Evolutionary conservation across 768 basidiomycete genomes (phyloP).

Genomic region (Asterophora lycoperdoides): DNA sequence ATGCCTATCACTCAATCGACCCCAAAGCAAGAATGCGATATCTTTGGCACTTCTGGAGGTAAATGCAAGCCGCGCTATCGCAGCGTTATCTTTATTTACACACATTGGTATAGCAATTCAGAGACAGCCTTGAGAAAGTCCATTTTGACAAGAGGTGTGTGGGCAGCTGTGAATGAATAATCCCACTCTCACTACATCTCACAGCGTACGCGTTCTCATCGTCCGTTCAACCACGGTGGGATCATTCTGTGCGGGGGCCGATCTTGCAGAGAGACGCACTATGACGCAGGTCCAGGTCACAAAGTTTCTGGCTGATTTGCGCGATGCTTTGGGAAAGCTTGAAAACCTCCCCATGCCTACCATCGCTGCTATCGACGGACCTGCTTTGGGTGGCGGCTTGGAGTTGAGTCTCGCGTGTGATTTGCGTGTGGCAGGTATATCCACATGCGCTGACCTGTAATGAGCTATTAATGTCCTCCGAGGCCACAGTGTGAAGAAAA

Average conservation of each 20-base stretch:
- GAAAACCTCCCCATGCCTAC: slow-evolving; percentile 85
- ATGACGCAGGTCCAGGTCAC: slow-evolving; percentile 76
- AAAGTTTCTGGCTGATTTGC: slow-evolving; percentile 73
- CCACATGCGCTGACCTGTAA: neutral
- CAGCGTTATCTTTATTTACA: neutral
- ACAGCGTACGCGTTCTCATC: slow-evolving; percentile 73
- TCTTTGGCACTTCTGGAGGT: slow-evolving; percentile 70
- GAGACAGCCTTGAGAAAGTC: slow-evolving; percentile 60
- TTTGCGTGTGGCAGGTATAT: slow-evolving; percentile 79
- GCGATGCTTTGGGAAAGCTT: slow-evolving; percentile 67
- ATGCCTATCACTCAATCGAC: slow-evolving; percentile 75
- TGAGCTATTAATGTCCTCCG: slow-evolving; percentile 2
- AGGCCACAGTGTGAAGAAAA: slow-evolving; percentile 72
- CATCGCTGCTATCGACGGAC: slow-evolving; percentile 89
- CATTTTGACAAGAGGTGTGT: slow-evolving; percentile 62
- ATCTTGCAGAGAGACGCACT: slow-evolving; percentile 77
- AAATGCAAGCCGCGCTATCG: slow-evolving; percentile 3
- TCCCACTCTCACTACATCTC: slow-evolving; percentile 5
- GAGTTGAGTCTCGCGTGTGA: slow-evolving; percentile 89
- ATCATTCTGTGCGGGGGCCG: slow-evolving; percentile 90
- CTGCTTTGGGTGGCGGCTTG: slow-evolving; percentile 89
- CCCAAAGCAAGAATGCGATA: slow-evolving; percentile 84
- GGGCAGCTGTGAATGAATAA: neutral
- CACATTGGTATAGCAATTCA: slow-evolving; percentile 52
- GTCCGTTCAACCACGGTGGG: slow-evolving; percentile 74